Evolutionary conservation across 2,329 filamentous ascomycete genomes (phyloP), one percentile per base, ranked within the genome.

Genomic region (Calonectria hawksworthii): DNA sequence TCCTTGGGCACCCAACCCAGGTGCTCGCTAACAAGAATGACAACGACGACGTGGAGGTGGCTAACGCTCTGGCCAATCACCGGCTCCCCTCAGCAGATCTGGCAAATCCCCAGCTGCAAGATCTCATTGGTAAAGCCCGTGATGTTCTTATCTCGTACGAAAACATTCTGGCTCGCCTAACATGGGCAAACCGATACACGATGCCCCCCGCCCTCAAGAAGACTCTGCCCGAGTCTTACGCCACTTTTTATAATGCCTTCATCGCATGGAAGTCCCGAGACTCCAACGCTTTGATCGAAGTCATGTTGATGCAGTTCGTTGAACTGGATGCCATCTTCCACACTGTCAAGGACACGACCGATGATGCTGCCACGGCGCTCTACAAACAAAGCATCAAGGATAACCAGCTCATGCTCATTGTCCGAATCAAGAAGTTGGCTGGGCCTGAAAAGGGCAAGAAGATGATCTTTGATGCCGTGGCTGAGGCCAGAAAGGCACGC

Each of bases 221-320:
- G 68, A 89, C 90, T 1, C 87, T 97, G 23, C 90, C 93, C 0
- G 90, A 95, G 78, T 89, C 92, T 1, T 95, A 96, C 81, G 91
- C 93, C 38, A 91, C 93, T 0, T 97, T 95, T 79, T 92, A 93
- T 79, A 93, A 94, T 68, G 94, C 94, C 1, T 96, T 97, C 81
- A 94, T 95, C 74, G 92, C 94, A 4, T 97, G 95, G 95, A 95
- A 96, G 84, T 93, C 94, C 2, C 91, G 94, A 68, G 95, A 96
- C 82, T 95, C 94, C 0, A 93, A 93, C 69, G 93, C 94, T 0
- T 87, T 97, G 6, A 92, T 96, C 68, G 94, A 96, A 80, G 93
- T 95, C 70, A 96, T 97, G 94, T 89, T 96, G n/a, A 90, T 95
- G 80, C 94, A 95, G 77, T 96, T 96, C 83, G 94, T 96, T 23